These are phyloP conservation scores for Chlamydomonas asymmetrica DNA, from an alignment of 139 green algal species.

Conservation along the genomic window DNA sequence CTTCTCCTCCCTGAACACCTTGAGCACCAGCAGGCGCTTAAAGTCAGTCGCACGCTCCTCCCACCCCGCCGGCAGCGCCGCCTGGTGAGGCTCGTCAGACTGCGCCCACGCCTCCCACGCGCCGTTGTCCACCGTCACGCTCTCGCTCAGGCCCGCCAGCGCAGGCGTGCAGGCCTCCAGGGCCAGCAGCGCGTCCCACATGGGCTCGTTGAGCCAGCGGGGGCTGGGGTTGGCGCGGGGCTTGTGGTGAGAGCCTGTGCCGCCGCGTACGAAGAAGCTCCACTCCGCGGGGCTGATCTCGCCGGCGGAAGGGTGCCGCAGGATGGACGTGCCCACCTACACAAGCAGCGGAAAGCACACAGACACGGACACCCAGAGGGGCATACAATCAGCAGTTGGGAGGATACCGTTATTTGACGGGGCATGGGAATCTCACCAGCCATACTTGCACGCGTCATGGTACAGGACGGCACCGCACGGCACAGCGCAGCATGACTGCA, in stretches of 20 bases:
- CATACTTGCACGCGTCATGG: too few relatives aligned
- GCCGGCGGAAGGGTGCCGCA: constrained; percentile 44
- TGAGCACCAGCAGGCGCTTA: constrained; percentile 65
- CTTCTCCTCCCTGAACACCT: constrained; percentile 76
- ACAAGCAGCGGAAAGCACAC: constrained; percentile 32
- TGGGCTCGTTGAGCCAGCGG: constrained; percentile 39
- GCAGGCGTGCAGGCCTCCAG: background rate
- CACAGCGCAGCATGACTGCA: too few relatives aligned
- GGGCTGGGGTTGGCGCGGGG: constrained; percentile 25
- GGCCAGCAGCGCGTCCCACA: constrained; percentile 44
- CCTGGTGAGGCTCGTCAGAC: constrained; percentile 46
- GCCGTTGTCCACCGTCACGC: constrained; percentile 1
- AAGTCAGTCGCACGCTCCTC: constrained; percentile 53
- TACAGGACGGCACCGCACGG: too few relatives aligned
- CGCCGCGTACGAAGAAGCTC: constrained; percentile 77
- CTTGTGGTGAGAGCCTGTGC: background rate
- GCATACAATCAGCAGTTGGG: background rate
- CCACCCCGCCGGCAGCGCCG: constrained; percentile 57
- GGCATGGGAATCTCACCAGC: too few relatives aligned
- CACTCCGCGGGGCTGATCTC: constrained; percentile 69
- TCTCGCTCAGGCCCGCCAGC: constrained; percentile 48
- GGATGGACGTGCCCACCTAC: constrained; percentile 52
- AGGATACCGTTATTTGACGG: too few relatives aligned
- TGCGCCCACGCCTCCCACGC: constrained; percentile 50
- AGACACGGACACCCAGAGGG: constrained; percentile 9